A percentile compares a stretch with the other conserved stretches of the same genome.
phyloP scores from a whole-genome alignment of 2,329 filamentous ascomycete species.

The Colletotrichum sansevieriae region DNA sequence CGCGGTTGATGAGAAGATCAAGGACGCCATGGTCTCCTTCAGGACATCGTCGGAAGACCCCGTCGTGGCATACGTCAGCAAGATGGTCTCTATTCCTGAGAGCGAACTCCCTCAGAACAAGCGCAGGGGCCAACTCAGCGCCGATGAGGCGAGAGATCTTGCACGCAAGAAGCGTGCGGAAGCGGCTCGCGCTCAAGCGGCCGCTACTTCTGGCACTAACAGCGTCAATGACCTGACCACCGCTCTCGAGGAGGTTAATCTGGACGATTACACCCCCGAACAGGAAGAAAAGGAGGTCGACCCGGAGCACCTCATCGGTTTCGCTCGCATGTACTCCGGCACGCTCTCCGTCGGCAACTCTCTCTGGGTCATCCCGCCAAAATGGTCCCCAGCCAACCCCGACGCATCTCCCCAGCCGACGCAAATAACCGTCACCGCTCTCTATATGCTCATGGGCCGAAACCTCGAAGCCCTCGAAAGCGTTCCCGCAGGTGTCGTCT shows the following conservation, averaged over 20 bases:
- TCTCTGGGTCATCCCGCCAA: constrained; percentile 91
- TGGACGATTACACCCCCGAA: constrained; percentile 65
- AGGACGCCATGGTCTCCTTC: constrained; percentile 86
- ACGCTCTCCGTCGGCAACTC: constrained; percentile 90
- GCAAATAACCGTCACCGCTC: constrained; percentile 85
- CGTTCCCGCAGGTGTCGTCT: constrained; percentile 93
- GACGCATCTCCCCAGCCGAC: constrained; percentile 79
- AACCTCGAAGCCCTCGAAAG: constrained; percentile 84
- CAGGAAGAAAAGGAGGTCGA: constrained; percentile 73
- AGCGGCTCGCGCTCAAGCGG: constrained; percentile 82
- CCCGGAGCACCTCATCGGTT: constrained; percentile 91
- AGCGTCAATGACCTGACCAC: constrained; percentile 69
- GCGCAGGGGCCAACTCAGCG: constrained; percentile 80
- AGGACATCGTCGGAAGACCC: constrained; percentile 78
- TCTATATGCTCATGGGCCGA: constrained; percentile 97
- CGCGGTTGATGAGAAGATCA: constrained; percentile 76
- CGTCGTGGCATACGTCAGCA: constrained; percentile 95
- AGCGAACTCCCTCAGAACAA: constrained; percentile 93
- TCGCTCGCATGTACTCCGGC: constrained; percentile 93
- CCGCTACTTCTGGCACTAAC: constrained; percentile 57
- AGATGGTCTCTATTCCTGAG: constrained; percentile 96
- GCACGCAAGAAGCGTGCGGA: constrained; percentile 91
- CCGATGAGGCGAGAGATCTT: constrained; percentile 90
- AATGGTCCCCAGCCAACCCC: constrained; percentile 87
- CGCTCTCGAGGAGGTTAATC: constrained; percentile 70